Base-by-base conservation (phyloP, 2,329 filamentous ascomycete genomes). In the Arthroderma sp. region DNA sequence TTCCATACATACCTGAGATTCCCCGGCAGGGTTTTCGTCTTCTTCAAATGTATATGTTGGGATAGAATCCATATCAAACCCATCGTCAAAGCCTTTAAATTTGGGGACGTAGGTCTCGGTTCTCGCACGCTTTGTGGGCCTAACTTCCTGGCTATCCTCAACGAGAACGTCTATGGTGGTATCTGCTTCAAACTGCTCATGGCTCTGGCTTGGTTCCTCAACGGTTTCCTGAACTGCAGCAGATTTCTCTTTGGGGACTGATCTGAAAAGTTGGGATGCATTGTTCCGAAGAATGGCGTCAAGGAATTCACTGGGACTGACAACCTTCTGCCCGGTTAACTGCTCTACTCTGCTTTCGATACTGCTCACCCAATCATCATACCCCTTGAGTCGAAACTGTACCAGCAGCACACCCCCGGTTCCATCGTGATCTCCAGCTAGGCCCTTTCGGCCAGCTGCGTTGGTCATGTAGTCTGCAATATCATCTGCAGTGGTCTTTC, bases 281-380 rank as follows among this genome's bases (percentile, higher is more conserved):
- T 96, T 82, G 42, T 82, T 83, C n/a, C 71, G 78, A 29, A 96
- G 66, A 38, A 98, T 91, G 1, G 84, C 84, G 60, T 94, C 86
- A 2, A 98, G 71, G 50, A 98, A 94, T 54, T 95, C 88, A 47
- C 83, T 87, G 57, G 95, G 87, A 53, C 89, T 80, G 43, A 95
- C 81, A 2, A 87, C 80, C 3, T 86, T 78, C 59, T 94, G 87
- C 49, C 87, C 82, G 8, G 93, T 73, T 38, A 77, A 71, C 15
- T 81, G 60, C 2, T 87, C 83, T 10, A 93, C 75, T 5, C 78
- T 67, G 4, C 73, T 80, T 51, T 81, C 74, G 53, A 94, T 80
- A 1, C 78, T 67, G 10, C 74, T 70, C 48, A 77, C 85, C 86
- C 85, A 94, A 6, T 74, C 68, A 44, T 72, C 64, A 51, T 71